phyloP scores from a whole-genome alignment of 805 yeast genomes.

The Blastobotrys muscicola region DNA sequence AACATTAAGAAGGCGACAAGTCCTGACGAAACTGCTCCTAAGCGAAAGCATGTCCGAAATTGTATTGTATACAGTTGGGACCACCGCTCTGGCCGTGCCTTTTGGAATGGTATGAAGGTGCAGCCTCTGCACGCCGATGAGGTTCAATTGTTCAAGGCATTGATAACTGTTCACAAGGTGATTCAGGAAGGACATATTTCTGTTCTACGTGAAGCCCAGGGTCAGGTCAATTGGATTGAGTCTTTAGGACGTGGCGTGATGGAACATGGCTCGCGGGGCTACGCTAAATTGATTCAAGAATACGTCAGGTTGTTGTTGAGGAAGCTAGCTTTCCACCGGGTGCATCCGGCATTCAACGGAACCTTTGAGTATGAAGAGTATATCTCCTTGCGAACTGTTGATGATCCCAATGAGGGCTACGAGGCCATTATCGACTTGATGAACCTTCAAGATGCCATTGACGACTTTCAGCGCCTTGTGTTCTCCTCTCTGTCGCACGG shows the following conservation, averaged over 20 bases:
- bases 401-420: constrained; percentile 93
- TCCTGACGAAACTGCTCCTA: constrained; percentile 82
- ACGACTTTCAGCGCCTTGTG: constrained; percentile 64
- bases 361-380: constrained; percentile 95
- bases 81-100: constrained; percentile 70
- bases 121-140: constrained; percentile 77
- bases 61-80: constrained; percentile 97
- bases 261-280: constrained; percentile 26
- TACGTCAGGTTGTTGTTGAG: constrained; percentile 60
- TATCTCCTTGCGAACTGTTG: constrained; percentile 72
- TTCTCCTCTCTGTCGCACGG: constrained; percentile 62
- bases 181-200: constrained; percentile 97
- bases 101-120: constrained; percentile 75
- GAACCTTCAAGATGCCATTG: constrained; percentile 76
- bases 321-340: constrained; percentile 74
- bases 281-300: constrained; percentile 66
- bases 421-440: constrained; percentile 79
- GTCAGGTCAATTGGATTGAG: constrained; percentile 68
- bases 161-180: constrained; percentile 81
- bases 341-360: constrained; percentile 86
- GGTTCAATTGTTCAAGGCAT: constrained; percentile 74
- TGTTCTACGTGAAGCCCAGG: constrained; percentile 68
- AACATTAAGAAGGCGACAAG: constrained; percentile 79
- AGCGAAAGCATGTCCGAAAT: constrained; percentile 90
- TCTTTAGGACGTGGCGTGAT: constrained; percentile 51